Base-by-base conservation (phyloP, 1,284 basidiomycete genomes). In the Flammula alnicola region DNA sequence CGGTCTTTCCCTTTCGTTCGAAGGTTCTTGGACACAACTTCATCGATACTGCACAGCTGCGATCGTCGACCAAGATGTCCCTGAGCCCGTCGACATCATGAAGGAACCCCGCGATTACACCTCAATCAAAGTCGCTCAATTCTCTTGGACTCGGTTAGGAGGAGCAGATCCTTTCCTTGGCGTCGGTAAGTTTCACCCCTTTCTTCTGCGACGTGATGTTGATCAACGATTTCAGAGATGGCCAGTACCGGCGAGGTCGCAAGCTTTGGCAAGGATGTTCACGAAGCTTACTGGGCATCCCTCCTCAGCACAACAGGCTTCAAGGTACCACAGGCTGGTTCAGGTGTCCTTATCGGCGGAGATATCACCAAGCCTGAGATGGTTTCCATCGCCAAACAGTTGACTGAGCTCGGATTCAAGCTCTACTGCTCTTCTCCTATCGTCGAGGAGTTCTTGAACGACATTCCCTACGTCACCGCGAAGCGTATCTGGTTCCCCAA, bases 1-100 rank as follows among this genome's bases (percentile, higher is more conserved):
- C 87, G 97, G 36, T 97, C 93, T 39, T 99, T 98, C 91, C 97
- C 97, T 60, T 99, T 99, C 75, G 97, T 99, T 96, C 93, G 57
- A 99, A 99, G 77, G 97, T 99, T 16, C 81, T 98, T 44, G 96
- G 94, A 38, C 86, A 88, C 71, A 98, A 99, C 79, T 98, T 98
- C 70, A 95, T 99, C 63, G 93, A 98, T 59, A 88, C 88, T 41
- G 97, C 3, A 93, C 96, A 5, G 81, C 86, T 25, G 97, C 96
- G 14, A 99, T 99, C 62, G 86, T 93, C 32, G 91, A 86, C 47
- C 76, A 91, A 63, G 80, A 95, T 56, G 93, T 99, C 0, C 97
- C 97, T 1, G 89, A 87, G 60, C 93, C 96, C 6, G 72, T 95
- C n/a, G 95, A 98, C 66, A 72, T 95, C 51, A 99, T 99, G 96